These are phyloP conservation scores for Ophiosphaerella korrae DNA, from an alignment of 2,329 filamentous ascomycete species.

Conservation along the genomic window DNA sequence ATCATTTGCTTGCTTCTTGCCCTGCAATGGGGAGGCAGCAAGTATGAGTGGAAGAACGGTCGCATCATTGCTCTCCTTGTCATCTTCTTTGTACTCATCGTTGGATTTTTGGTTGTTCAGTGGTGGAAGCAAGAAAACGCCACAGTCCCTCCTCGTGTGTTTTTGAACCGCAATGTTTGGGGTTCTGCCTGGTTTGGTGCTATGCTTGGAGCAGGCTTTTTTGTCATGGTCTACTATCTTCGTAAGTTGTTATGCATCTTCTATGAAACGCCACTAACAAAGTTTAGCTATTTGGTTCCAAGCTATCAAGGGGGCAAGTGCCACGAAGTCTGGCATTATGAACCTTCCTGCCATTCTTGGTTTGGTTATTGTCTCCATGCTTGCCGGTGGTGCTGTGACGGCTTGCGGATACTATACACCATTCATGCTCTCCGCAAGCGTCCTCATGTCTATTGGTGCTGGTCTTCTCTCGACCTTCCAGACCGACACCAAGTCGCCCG, in stretches of 20 bases:
- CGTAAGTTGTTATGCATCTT: conserved; percentile 16
- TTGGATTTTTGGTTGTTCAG: conserved; percentile 51
- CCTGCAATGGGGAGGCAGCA: conserved; percentile 57
- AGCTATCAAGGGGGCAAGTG: conserved; percentile 54
- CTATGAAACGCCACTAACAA: conserved; percentile 11
- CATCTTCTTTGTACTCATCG: conserved; percentile 50
- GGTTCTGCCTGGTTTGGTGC: conserved; percentile 49
- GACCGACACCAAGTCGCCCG: conserved; percentile 41
- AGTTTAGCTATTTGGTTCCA: conserved; percentile 54
- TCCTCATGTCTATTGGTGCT: conserved; percentile 53
- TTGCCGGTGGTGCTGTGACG: conserved; percentile 48
- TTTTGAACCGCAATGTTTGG: conserved; percentile 53
- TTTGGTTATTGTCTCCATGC: conserved; percentile 51
- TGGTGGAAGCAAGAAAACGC: conserved; percentile 52
- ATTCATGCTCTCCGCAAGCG: conserved; percentile 51
- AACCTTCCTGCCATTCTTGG: conserved; percentile 55
- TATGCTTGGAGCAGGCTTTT: conserved; percentile 52
- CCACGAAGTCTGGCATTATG: conserved; percentile 55
- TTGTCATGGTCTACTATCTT: conserved; percentile 53
- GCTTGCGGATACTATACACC: conserved; percentile 56
- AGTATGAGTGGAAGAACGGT: conserved; percentile 52
- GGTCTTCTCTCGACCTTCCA: conserved; percentile 54
- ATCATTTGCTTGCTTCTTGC: conserved; percentile 57
- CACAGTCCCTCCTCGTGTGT: conserved; percentile 54
- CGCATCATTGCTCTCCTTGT: conserved; percentile 55